Evolutionary conservation across 805 yeast genomes (phyloP).

Genomic region (Lipomyces sp.): DNA sequence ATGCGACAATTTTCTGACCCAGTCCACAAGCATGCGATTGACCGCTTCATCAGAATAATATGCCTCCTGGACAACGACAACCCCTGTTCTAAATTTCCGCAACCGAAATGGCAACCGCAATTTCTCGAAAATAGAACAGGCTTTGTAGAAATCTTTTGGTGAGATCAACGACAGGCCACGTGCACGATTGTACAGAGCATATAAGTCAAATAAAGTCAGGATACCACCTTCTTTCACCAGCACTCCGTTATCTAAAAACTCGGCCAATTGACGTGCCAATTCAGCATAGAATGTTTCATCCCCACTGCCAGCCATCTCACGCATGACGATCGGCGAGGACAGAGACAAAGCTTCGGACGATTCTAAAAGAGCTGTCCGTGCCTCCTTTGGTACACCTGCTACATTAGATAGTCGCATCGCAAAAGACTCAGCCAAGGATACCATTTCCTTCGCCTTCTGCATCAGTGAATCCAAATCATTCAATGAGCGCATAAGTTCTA

Average conservation of each 20-base stretch:
- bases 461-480: conserved; percentile 77
- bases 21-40: conserved; percentile 46
- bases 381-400: conserved; percentile 46
- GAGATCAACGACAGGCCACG: conserved; percentile 69
- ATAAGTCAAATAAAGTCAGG: conserved; percentile 65
- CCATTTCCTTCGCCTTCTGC: conserved; percentile 76
- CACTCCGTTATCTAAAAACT: conserved; percentile 58
- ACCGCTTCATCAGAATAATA: conserved; percentile 46
- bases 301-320: conserved; percentile 46
- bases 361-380: conserved; percentile 45
- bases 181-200: conserved; percentile 64
- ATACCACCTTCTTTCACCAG: conserved; percentile 60
- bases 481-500: conserved; percentile 67
- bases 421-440: conserved; percentile 52
- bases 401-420: conserved; percentile 42
- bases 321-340: conserved; percentile 43
- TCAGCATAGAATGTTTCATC: conserved; percentile 53
- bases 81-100: conserved; percentile 49
- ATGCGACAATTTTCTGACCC: conserved; percentile 30
- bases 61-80: conserved; percentile 50
- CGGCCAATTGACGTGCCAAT: conserved; percentile 76
- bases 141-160: conserved; percentile 66
- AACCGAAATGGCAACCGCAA: conserved; percentile 62
- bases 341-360: conserved; percentile 45
- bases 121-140: conserved; percentile 60